Evolutionary conservation across 2,329 filamentous ascomycete genomes (phyloP).

Genomic region (Didymella keratinophila): DNA sequence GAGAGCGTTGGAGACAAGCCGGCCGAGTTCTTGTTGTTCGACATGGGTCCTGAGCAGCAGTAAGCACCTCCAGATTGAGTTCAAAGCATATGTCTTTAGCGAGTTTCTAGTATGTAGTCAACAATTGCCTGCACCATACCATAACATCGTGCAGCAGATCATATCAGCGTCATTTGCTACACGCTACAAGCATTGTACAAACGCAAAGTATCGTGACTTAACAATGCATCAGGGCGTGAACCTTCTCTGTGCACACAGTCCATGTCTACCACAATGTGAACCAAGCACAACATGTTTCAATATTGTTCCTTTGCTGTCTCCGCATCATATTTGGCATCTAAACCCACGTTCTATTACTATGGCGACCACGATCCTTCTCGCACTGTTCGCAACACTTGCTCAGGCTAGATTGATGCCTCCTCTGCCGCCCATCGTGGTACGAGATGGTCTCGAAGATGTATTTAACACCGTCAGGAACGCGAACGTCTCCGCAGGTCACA

Average conservation of each 20-base stretch:
- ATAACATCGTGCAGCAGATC: background rate
- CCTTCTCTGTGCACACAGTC: background rate
- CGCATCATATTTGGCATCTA: too few species aligned
- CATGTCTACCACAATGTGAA: background rate
- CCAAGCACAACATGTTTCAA: background rate
- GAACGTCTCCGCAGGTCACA: background rate
- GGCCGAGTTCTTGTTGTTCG: constrained; percentile 60
- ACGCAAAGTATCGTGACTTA: too few species aligned
- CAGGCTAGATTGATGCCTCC: background rate
- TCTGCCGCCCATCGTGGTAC: background rate
- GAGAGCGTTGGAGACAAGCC: constrained; percentile 57
- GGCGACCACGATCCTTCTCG: background rate
- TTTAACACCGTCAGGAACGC: background rate
- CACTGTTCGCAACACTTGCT: background rate
- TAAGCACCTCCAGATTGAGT: constrained; percentile 8
- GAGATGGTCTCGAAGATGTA: background rate
- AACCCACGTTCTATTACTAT: background rate
- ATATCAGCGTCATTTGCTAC: background rate
- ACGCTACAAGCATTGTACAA: background rate
- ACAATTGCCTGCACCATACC: constrained; percentile 1
- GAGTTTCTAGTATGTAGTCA: background rate
- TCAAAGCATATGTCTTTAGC: background rate
- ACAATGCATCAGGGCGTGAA: background rate
- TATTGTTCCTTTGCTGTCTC: background rate
- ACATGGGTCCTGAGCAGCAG: constrained; percentile 52